These are phyloP conservation scores for Elsinoe arachidis DNA, from an alignment of 2,329 filamentous ascomycete genomes.

Conservation along the genomic window DNA sequence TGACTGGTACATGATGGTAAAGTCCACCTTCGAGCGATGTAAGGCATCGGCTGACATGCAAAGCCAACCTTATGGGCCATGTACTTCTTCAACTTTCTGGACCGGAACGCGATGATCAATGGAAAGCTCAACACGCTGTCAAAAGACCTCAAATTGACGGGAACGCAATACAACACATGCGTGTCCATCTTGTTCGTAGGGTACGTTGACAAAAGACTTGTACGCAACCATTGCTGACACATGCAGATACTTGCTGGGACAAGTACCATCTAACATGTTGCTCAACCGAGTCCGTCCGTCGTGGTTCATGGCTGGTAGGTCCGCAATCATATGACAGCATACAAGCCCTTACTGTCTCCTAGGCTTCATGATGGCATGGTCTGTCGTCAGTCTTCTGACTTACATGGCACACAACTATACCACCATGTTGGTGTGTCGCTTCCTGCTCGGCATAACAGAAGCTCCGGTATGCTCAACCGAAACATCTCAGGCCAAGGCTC, in stretches of 20 bases:
- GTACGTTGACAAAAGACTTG: constrained; percentile 19
- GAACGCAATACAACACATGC: constrained; percentile 38
- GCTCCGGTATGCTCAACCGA: constrained; percentile 23
- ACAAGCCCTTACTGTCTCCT: not conserved
- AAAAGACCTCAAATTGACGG: constrained; percentile 34
- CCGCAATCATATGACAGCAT: too few species aligned
- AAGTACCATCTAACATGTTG: constrained; percentile 30
- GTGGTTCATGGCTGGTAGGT: constrained; percentile 19
- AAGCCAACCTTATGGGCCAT: not conserved
- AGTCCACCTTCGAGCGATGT: not conserved
- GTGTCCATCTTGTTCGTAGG: constrained; percentile 38
- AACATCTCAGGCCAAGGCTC: too few species aligned
- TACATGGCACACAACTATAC: constrained; percentile 28
- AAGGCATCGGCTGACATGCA: not conserved
- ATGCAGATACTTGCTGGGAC: not conserved
- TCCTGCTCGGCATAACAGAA: not conserved
- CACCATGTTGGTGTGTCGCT: not conserved
- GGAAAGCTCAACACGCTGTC: not conserved
- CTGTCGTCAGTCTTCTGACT: constrained; percentile 27
- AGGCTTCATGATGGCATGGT: constrained; percentile 29
- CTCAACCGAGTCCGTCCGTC: constrained; percentile 29
- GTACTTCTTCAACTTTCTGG: constrained; percentile 1
- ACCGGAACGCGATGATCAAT: constrained; percentile 1
- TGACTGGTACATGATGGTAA: constrained; percentile 16
- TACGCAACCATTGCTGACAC: not conserved